phyloP scores from a whole-genome alignment of 257 asterid species.

The Cynanchum wilfordii region DNA sequence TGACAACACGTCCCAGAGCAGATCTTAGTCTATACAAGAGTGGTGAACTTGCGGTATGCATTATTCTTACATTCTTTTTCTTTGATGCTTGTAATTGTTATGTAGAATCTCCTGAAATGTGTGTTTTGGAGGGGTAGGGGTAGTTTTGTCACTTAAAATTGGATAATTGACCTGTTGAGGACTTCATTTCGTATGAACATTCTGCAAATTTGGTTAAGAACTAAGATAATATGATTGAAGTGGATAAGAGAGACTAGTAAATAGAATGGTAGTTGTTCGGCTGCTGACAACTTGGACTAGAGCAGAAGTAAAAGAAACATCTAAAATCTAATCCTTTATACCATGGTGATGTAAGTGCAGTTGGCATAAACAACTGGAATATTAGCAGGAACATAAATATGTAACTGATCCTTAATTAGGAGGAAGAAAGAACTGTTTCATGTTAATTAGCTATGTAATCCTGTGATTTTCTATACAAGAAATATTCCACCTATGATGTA shows the following conservation, averaged over 20 bases:
- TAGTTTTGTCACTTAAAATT: neutral
- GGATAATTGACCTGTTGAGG: neutral
- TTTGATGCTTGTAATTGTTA: neutral
- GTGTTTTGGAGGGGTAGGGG: neutral
- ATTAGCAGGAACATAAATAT: neutral
- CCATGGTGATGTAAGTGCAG: neutral
- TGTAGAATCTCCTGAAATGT: neutral
- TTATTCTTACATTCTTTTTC: conserved; percentile 1
- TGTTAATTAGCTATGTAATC: neutral
- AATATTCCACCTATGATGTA: neutral
- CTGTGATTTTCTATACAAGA: neutral
- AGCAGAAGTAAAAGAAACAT: neutral
- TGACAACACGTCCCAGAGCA: conserved; percentile 62
- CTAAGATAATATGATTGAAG: neutral
- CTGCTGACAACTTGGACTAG: neutral
- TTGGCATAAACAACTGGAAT: neutral
- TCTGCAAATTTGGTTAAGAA: neutral
- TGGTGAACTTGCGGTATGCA: conserved; percentile 86
- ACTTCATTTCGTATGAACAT: neutral
- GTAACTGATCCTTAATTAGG: neutral
- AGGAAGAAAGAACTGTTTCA: neutral
- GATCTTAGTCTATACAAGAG: conserved; percentile 47
- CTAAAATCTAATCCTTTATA: neutral
- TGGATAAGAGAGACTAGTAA: too few species aligned
- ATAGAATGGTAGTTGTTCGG: neutral